Evolutionary conservation across 805 yeast genomes (phyloP).

Genomic region (Barnettozyma sp.): DNA sequence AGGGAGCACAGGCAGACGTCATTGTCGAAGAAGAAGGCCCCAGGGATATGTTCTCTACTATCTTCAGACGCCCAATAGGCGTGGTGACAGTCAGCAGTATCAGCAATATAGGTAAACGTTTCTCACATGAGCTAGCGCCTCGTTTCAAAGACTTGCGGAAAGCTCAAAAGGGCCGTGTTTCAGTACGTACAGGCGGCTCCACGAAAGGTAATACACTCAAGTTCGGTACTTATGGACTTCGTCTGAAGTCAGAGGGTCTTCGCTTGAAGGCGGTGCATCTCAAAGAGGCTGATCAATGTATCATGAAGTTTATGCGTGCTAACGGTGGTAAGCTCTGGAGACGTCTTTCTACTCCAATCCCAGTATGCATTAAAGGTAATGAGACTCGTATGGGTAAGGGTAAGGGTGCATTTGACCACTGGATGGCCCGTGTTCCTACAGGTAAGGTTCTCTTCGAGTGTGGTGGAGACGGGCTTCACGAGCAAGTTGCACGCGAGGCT

Average conservation of each 20-base stretch:
- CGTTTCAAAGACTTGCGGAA: constrained; percentile 39
- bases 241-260: constrained; percentile 83
- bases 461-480: constrained; percentile 69
- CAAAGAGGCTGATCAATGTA: constrained; percentile 82
- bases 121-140: constrained; percentile 25
- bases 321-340: constrained; percentile 69
- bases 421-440: constrained; percentile 95
- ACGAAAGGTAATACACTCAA: constrained; percentile 76
- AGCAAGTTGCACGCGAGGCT: constrained; percentile 83
- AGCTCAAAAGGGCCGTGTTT: constrained; percentile 89
- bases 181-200: constrained; percentile 93
- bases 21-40: too few species aligned
- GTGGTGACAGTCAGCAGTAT: not conserved
- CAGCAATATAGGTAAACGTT: constrained; percentile 21
- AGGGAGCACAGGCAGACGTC: too few species aligned
- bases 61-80: constrained; percentile 2
- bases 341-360: constrained; percentile 75
- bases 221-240: constrained; percentile 79
- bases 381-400: constrained; percentile 99
- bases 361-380: constrained; percentile 94
- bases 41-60: constrained; percentile 1
- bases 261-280: constrained; percentile 83
- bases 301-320: constrained; percentile 79
- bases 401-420: constrained; percentile 94
- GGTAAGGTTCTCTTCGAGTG: constrained; percentile 91